Conservation (phyloP, 371 early-diverging fungal genomes). For the Pancytospora philotis region DNA sequence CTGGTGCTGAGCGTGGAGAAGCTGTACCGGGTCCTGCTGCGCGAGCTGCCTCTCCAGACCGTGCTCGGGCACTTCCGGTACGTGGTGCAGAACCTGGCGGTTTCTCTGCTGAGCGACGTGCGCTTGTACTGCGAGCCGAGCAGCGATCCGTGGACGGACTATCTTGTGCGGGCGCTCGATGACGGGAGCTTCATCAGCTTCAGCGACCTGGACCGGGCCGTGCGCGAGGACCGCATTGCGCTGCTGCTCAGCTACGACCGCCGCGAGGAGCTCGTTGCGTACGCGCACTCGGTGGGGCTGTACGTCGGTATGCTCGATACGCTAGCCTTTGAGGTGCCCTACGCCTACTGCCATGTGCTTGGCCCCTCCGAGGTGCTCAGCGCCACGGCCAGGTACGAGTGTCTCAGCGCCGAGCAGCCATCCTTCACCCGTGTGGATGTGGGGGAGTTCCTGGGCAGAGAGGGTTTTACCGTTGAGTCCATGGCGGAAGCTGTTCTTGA, state of each 20-base stretch:
- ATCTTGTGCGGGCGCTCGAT: conserved; percentile 17
- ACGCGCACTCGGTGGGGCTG: neutral
- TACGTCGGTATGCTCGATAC: conserved; percentile 21
- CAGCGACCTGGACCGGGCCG: conserved; percentile 1
- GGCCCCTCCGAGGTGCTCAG: neutral
- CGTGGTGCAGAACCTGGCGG: conserved; percentile 21
- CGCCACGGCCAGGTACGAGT: neutral
- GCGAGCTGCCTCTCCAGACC: conserved; percentile 23
- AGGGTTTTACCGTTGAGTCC: neutral
- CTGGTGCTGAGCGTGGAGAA: conserved; percentile 17
- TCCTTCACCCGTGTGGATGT: neutral
- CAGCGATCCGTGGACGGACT: conserved; percentile 3
- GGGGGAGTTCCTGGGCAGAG: neutral
- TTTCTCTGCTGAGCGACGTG: conserved; percentile 20
- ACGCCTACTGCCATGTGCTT: neutral
- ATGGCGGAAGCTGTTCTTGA: conserved; percentile 2
- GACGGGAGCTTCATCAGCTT: neutral
- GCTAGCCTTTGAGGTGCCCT: conserved; percentile 8
- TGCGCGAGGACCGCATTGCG: conserved; percentile 41
- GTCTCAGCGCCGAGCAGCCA: neutral
- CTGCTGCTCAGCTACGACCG: conserved; percentile 9
- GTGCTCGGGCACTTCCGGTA: conserved; percentile 26
- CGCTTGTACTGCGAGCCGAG: conserved; percentile 25
- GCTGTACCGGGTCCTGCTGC: conserved; percentile 19
- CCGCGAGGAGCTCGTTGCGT: neutral